phyloP scores from a whole-genome alignment of 2,329 filamentous ascomycete species.

The Fusarium tanahbumbuense region DNA sequence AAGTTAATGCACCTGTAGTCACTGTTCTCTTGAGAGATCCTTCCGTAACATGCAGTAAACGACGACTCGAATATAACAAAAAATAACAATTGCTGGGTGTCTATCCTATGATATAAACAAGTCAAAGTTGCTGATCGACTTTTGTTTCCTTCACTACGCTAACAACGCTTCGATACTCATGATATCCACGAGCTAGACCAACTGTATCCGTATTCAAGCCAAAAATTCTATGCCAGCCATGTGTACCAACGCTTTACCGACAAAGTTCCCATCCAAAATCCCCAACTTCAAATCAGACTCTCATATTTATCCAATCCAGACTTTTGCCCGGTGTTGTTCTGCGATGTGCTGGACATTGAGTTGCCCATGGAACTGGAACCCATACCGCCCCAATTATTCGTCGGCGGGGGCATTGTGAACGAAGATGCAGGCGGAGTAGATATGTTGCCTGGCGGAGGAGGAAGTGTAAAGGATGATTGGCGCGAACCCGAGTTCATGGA shows the following conservation, averaged over 20 bases:
- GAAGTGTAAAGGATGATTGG: constrained; percentile 66
- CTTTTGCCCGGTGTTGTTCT: constrained; percentile 51
- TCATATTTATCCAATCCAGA: constrained; percentile 75
- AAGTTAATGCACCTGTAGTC: neutral
- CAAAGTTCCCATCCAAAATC: neutral
- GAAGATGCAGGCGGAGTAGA: constrained; percentile 49
- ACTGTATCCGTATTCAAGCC: constrained; percentile 5
- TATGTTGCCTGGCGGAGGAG: constrained; percentile 61
- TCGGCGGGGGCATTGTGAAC: constrained; percentile 62
- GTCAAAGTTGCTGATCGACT: neutral
- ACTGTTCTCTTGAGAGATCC: no score
- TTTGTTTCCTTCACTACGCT: neutral
- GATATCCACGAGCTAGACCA: neutral
- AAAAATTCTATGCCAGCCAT: constrained; percentile 12
- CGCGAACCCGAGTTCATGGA: constrained; percentile 58
- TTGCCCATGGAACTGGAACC: constrained; percentile 11
- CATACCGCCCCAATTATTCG: constrained; percentile 44
- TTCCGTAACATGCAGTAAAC: neutral
- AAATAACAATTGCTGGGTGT: neutral
- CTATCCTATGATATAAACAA: neutral
- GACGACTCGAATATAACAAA: neutral
- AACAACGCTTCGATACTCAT: neutral
- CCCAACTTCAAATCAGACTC: constrained; percentile 65
- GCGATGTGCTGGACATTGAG: constrained; percentile 13
- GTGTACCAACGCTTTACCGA: constrained; percentile 6